Conservation (phyloP, 2,329 filamentous ascomycete species). For the Plectosphaerella sp. region DNA sequence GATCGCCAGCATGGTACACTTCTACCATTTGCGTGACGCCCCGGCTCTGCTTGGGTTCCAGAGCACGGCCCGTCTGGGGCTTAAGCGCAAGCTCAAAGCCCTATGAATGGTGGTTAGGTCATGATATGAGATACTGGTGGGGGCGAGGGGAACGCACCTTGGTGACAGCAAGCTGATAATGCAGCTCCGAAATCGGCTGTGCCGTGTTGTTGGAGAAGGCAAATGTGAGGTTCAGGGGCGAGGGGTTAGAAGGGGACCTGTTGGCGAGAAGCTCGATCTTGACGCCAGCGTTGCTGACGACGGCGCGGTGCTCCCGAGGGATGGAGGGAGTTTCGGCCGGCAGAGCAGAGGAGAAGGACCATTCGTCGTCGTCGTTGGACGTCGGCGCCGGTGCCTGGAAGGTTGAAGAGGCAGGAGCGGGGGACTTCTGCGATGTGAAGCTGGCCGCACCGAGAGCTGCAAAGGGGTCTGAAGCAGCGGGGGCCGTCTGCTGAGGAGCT, state of each 20-base stretch:
- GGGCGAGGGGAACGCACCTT: conserved; percentile 55
- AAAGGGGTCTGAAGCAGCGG: conserved; percentile 39
- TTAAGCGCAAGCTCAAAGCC: conserved; percentile 76
- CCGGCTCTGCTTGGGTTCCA: conserved; percentile 66
- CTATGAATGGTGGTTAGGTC: conserved; percentile 37
- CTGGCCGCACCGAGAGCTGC: conserved; percentile 36
- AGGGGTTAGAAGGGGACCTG: conserved; percentile 46
- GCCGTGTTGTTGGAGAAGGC: conserved; percentile 79
- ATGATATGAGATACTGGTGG: neutral
- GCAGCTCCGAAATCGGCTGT: conserved; percentile 70
- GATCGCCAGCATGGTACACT: conserved; percentile 68
- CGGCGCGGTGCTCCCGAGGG: conserved; percentile 58
- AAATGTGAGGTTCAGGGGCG: conserved; percentile 66
- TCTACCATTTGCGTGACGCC: conserved; percentile 81
- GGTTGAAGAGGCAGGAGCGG: conserved; percentile 23
- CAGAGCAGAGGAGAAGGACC: conserved; percentile 86
- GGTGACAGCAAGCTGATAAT: conserved; percentile 89
- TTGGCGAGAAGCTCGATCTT: conserved; percentile 70
- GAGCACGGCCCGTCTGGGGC: conserved; percentile 75
- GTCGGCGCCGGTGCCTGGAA: conserved; percentile 17
- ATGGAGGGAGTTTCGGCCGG: conserved; percentile 52
- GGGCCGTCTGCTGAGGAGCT: conserved; percentile 34
- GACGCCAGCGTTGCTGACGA: conserved; percentile 66
- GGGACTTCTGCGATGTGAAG: conserved; percentile 28
- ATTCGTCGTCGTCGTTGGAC: conserved; percentile 75